Evolutionary conservation across 257 asterid genomes (phyloP), one percentile per base, ranked within the genome.

Genomic region (Plantago major): DNA sequence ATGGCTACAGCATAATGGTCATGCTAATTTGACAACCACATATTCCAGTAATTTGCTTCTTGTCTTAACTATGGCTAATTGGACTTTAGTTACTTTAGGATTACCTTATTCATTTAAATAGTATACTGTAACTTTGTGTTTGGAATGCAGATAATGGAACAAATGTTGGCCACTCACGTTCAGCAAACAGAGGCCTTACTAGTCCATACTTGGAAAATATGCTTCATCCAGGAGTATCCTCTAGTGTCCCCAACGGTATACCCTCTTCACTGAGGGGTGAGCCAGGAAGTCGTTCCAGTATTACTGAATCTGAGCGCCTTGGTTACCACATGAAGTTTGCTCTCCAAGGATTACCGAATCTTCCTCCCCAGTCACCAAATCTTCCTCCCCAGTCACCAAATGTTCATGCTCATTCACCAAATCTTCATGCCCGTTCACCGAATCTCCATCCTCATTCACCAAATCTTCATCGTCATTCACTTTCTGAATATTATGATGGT

Each of bases 401-500:
- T 7, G 3, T 33, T 33, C 8, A 2, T 33, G 0, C 40, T 4
- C 40, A 33, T 0, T 33, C 40, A 1, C 40, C 40, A 33, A 33
- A 33, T 5, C 5, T 33, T 33, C 8, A 33, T 33, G 7, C 40
- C 3, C 40, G 3, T 5, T 33, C 40, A 33, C 40, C 40, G 3
- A 33, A 33, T 7, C 40, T 5, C 3, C 8, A 33, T 33, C 0
- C 40, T 33, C 40, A 33, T 5, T 33, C 72, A 42, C 51, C 88
- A 46, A 85, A 75, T 82, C 71, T 71, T 61, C 93, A 78, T 67
- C 90, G 95, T 68, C 93, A 82, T 72, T 84, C 96, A 17, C 87
- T 84, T 67, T 92, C 95, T 62, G 95, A 92, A 26, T 84, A 77
- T 76, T 84, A 82, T 59, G 90, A 83, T 78, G 82, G 89, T 59